Percentiles rank a stretch among this genome's conserved stretches.
Evolutionary conservation across 2,329 filamentous ascomycete genomes (phyloP).

Genomic region (Diaporthe amygdali): DNA sequence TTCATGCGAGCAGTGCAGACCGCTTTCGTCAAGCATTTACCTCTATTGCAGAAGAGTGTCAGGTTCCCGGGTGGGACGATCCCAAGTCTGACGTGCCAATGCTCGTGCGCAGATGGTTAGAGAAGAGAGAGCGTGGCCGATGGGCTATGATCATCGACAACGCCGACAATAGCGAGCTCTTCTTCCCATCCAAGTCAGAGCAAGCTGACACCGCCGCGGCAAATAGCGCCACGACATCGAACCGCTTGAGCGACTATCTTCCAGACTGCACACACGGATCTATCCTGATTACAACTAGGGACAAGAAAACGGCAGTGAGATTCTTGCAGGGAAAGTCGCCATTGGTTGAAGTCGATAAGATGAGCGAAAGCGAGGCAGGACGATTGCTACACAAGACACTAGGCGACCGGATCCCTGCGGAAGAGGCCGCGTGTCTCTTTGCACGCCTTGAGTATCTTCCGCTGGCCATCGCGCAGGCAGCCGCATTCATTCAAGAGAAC

Average conservation of each 20-base stretch:
- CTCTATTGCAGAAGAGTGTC: constrained; percentile 36
- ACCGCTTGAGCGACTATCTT: constrained; percentile 18
- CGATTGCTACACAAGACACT: background rate
- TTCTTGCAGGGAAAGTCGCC: constrained; percentile 14
- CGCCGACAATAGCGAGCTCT: constrained; percentile 38
- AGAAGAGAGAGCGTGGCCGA: constrained; percentile 31
- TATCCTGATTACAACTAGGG: constrained; percentile 40
- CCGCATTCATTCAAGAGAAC: constrained; percentile 40
- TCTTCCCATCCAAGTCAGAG: constrained; percentile 27
- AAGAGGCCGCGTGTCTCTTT: background rate
- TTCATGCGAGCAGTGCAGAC: constrained; percentile 36
- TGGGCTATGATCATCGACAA: constrained; percentile 45
- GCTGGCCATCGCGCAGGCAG: constrained; percentile 40
- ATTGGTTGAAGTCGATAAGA: constrained; percentile 35
- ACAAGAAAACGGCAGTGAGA: constrained; percentile 32
- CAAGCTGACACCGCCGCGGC: background rate
- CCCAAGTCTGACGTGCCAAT: constrained; percentile 29
- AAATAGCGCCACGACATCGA: no score
- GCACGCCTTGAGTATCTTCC: constrained; percentile 36
- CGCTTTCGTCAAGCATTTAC: constrained; percentile 39
- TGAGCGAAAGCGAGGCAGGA: constrained; percentile 25
- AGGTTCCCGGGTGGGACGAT: constrained; percentile 33
- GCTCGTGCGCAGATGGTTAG: constrained; percentile 39
- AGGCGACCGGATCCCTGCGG: background rate
- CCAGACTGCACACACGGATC: constrained; percentile 27